phyloP scores from a whole-genome alignment of 2,329 filamentous ascomycete genomes.

The Pseudofabraea citricarpa region DNA sequence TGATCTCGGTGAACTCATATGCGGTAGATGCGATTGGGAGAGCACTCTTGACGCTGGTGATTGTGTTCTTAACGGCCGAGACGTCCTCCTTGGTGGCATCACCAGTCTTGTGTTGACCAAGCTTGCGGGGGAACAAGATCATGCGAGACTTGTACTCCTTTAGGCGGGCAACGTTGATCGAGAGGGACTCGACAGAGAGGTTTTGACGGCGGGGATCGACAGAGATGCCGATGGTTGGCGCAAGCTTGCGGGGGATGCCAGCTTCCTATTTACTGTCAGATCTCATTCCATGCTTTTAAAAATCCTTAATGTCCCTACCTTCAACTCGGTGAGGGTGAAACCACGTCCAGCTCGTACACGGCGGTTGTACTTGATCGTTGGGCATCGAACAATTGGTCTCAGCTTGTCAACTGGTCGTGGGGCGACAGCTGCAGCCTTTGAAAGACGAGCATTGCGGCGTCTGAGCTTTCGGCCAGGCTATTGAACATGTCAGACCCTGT shows the following conservation, averaged over 20 bases:
- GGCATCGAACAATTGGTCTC: constrained; percentile 94
- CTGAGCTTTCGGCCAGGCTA: constrained; percentile 95
- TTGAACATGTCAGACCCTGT: constrained; percentile 29
- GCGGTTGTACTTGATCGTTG: constrained; percentile 98
- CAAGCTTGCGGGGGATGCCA: constrained; percentile 89
- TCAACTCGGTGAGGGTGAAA: constrained; percentile 96
- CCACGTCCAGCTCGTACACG: constrained; percentile 93
- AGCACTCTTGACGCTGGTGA: constrained; percentile 48
- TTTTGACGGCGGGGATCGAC: constrained; percentile 97
- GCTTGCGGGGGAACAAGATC: constrained; percentile 96
- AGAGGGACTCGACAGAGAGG: constrained; percentile 91
- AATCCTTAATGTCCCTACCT: constrained; percentile 55
- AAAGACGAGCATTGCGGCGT: constrained; percentile 84
- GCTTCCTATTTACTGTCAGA: constrained; percentile 62
- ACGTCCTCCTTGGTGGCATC: constrained; percentile 82
- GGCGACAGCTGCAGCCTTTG: constrained; percentile 92
- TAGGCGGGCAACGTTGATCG: constrained; percentile 93
- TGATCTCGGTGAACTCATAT: constrained; percentile 67
- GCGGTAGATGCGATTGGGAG: constrained; percentile 71
- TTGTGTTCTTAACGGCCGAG: constrained; percentile 56
- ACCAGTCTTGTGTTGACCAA: constrained; percentile 89
- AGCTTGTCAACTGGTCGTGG: constrained; percentile 97
- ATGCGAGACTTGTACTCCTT: constrained; percentile 96
- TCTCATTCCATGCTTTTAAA: constrained; percentile 14
- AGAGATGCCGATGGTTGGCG: constrained; percentile 92